Evolutionary conservation across 148 eudicot species (phyloP), one percentile per base, ranked within the genome.

Genomic region (Persicaria maculosa): DNA sequence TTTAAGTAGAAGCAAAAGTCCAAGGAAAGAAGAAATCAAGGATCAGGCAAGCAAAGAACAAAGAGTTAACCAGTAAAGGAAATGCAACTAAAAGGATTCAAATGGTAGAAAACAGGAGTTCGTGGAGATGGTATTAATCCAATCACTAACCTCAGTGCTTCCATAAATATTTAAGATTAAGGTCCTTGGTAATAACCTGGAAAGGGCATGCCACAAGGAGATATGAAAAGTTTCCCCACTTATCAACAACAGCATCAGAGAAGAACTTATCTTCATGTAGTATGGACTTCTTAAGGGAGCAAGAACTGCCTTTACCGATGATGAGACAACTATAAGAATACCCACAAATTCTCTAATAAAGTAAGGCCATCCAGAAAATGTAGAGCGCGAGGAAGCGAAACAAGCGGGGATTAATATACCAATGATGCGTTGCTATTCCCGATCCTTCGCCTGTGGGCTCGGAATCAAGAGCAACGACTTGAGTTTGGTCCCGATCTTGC

Each of bases 141-240:
- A 72, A 69, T 58, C 50, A 74, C 86, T 80, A 75, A 88, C 98
- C 93, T 94, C 98, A 43, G 98, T 94, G 69, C 97, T 90, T n/a
- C 98, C 98, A 81, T 94, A 94, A 14, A 91, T 77, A 83, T 94
- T 94, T 84, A 94, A 87, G 79, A 94, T 85, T 71, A 76, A 44
- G 77, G 93, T 85, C 72, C 65, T 74, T 16, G 96, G 96, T 73
- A 94, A 86, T 75, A 83, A 62, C 83, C 84, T 77, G 52, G 83
- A 68, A 79, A 91, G 86, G 72, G 12, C 74, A 53, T 80, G 67
- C 90, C 90, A 90, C 76, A 94, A 81, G 65, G 90, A 78, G 47
- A 86, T 44, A 31, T 87, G 84, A 25, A 94, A 83, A 57, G 82
- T 81, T 81, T 94, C 98, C 54, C 98, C 98, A 87, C 98, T 94